Evolutionary conservation across 2,329 filamentous ascomycete species (phyloP), one percentile per base, ranked within the genome.

Genomic region (Aplosporella prunicola): DNA sequence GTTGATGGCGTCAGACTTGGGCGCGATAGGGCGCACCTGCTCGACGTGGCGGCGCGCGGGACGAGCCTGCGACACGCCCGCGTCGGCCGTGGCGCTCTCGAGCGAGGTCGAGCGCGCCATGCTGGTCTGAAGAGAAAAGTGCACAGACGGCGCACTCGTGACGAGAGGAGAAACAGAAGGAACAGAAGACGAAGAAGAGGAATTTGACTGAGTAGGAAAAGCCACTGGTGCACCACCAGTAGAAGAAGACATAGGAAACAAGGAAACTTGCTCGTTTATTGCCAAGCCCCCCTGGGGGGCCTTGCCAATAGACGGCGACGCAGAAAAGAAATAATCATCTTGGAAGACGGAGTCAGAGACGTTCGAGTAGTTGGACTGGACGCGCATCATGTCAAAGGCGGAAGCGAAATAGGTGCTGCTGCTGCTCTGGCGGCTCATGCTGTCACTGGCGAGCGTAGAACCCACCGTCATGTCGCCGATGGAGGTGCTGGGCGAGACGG

Each of bases 1-100:
- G n/a, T n/a, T n/a, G n/a, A n/a, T n/a, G n/a, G n/a, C n/a, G n/a
- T n/a, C 31, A 22, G 31, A 33, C 47, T 73, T 63, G 43, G 67
- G 70, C 17, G 67, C 67, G 45, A 75, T 66, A 32, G 61, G 68
- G 39, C 69, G 63, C 26, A 66, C 58, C 47, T 69, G 64, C 49
- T 72, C 65, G 47, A 65, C 60, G 32, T 67, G 61, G 45, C 67
- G 63, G 44, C 65, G 64, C 31, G 56, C 62, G 20, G 67, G 68
- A 11, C 27, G 38, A 14, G 38, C 31, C 20, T 31, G 26, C n/a
- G 38, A 40, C 13, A 10, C 14, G 4, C 20, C 24, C 10, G 37
- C 33, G 30, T 34, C 30, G 45, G n/a, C n/a, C n/a, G 47, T 53
- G 45, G 60, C 57, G 52, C 68, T 69, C 45, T 63, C 61, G 37